Evolutionary conservation across 345 rosid species (phyloP).

Genomic region (Odontarrhena argentea): DNA sequence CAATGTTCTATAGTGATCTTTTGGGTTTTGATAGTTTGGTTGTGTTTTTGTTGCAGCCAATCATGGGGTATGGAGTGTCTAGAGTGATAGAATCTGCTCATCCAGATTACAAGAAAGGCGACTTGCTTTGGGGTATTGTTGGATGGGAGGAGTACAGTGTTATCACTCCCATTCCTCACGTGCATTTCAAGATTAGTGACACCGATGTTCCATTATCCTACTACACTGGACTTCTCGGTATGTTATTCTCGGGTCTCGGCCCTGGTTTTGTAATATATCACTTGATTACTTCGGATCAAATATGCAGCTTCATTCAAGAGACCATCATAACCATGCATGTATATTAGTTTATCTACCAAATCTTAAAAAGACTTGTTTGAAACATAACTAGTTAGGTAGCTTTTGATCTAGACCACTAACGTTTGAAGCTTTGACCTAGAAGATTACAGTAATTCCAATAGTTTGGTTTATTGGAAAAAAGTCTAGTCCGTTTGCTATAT

Average conservation of each 20-base stretch:
- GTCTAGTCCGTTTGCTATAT: background rate
- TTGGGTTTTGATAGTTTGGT: no score
- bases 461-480: background rate
- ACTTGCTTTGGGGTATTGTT: conserved; percentile 60
- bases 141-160: conserved; percentile 71
- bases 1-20: no score
- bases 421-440: background rate
- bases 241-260: background rate
- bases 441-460: background rate
- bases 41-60: conserved; percentile 27
- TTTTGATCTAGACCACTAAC: no score
- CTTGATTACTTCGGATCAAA: no score
- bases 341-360: background rate
- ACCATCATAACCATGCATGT: conserved; percentile 1
- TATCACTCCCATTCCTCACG: conserved; percentile 36
- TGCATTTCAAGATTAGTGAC: conserved; percentile 49
- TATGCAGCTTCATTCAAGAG: background rate
- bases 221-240: conserved; percentile 70
- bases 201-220: conserved; percentile 63
- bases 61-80: conserved; percentile 54
- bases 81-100: conserved; percentile 57
- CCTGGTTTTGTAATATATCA: conserved; percentile 10
- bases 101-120: conserved; percentile 59
- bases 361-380: background rate
- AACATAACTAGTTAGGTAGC: background rate